phyloP scores from a whole-genome alignment of 2,329 filamentous ascomycete species.

The Cladophialophora bantiana region DNA sequence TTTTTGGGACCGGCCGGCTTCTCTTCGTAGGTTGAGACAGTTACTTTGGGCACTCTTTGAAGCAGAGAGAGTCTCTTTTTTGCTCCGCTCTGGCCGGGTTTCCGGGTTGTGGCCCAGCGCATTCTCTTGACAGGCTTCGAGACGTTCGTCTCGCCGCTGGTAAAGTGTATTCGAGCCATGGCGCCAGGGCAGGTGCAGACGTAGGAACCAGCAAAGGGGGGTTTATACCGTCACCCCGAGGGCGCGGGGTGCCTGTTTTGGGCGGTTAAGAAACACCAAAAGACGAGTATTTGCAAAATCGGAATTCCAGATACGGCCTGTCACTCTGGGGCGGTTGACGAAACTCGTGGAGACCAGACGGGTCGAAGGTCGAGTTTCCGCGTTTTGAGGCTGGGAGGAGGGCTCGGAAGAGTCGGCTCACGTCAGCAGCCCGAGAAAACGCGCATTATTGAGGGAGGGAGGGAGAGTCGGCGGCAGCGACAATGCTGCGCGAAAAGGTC shows the following conservation, averaged over 20 bases:
- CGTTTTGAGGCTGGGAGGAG: constrained; percentile 25
- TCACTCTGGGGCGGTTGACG: constrained; percentile 14
- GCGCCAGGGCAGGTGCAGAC: background rate
- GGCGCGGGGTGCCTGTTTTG: background rate
- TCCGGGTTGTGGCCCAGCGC: constrained; percentile 95
- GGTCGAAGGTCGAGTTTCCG: constrained; percentile 8
- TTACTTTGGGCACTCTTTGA: constrained; percentile 72
- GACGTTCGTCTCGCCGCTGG: constrained; percentile 55
- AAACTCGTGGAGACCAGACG: constrained; percentile 19
- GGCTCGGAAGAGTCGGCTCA: constrained; percentile 38
- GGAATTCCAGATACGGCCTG: constrained; percentile 3
- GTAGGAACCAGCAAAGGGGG: constrained; percentile 10
- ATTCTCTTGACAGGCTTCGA: constrained; percentile 75
- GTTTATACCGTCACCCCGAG: background rate
- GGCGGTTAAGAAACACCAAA: background rate
- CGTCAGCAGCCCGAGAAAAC: constrained; percentile 34
- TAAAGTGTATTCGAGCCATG: constrained; percentile 39
- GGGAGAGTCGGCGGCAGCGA: constrained; percentile 25
- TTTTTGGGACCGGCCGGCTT: constrained; percentile 51
- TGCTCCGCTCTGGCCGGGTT: constrained; percentile 74
- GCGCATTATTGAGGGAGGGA: constrained; percentile 30
- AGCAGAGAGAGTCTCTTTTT: constrained; percentile 84
- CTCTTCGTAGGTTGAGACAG: constrained; percentile 63
- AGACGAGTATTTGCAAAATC: background rate
- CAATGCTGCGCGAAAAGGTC: constrained; percentile 11